These are phyloP conservation scores for Mycena indigotica DNA, from an alignment of 768 basidiomycete genomes.

Conservation along the genomic window DNA sequence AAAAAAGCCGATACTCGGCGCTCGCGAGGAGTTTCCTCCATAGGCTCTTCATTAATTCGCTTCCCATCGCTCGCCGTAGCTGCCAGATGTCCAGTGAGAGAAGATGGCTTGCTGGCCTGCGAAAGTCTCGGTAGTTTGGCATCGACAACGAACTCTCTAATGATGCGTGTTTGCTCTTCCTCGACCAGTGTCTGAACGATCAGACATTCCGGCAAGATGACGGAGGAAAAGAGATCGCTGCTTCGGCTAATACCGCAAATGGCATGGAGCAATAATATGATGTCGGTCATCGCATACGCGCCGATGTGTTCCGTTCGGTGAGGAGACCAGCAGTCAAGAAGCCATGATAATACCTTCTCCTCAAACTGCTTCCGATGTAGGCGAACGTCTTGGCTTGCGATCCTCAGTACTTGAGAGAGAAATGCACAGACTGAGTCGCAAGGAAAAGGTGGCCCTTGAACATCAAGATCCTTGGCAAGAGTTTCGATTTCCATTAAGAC, in stretches of 20 bases:
- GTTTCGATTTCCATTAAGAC: conserved; percentile 75
- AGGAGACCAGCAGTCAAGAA: conserved; percentile 70
- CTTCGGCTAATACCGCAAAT: conserved; percentile 59
- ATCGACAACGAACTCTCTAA: conserved; percentile 71
- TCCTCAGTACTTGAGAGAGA: conserved; percentile 63
- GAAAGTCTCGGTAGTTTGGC: conserved; percentile 53
- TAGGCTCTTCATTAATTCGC: conserved; percentile 5
- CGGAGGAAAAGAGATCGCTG: conserved; percentile 46
- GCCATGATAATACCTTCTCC: conserved; percentile 83
- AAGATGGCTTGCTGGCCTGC: background rate
- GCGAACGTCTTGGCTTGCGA: conserved; percentile 80
- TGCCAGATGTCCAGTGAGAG: conserved; percentile 2
- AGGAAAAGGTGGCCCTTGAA: conserved; percentile 87
- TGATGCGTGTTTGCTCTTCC: conserved; percentile 55
- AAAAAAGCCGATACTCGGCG: conserved; percentile 64
- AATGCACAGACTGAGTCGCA: conserved; percentile 91
- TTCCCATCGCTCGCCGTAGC: conserved; percentile 8
- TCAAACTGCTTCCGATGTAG: conserved; percentile 85
- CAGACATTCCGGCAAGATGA: conserved; percentile 68
- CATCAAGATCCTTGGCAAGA: conserved; percentile 78
- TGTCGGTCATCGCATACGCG: conserved; percentile 57
- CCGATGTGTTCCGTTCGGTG: conserved; percentile 46
- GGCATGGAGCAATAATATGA: conserved; percentile 62
- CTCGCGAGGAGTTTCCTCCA: conserved; percentile 54
- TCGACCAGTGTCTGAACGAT: conserved; percentile 64